phyloP scores from a whole-genome alignment of 1,139 yeast species.

The Saccharomyces hybrid region DNA sequence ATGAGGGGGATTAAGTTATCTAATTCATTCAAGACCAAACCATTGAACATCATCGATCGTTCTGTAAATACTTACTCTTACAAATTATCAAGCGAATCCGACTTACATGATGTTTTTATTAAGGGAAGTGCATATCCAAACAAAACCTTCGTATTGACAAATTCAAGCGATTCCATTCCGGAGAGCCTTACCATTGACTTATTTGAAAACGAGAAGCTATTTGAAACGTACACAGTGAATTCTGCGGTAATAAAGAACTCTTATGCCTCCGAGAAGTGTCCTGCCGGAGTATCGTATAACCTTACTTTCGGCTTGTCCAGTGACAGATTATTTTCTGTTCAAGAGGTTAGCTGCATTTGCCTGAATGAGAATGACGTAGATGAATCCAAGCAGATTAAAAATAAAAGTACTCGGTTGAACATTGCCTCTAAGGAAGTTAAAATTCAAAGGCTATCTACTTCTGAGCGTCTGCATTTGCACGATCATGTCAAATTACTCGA shows the following conservation, averaged over 20 bases:
- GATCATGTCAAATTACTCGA: slow-evolving; percentile 12
- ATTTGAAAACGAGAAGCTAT: slow-evolving; percentile 46
- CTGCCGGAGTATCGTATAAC: slow-evolving; percentile 38
- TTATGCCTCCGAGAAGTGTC: slow-evolving; percentile 39
- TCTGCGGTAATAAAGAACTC: slow-evolving; percentile 26
- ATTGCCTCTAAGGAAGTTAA: neutral
- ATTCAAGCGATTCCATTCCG: slow-evolving; percentile 16
- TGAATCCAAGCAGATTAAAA: slow-evolving; percentile 1
- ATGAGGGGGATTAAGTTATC: slow-evolving; percentile 65
- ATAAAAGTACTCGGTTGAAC: neutral
- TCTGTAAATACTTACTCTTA: slow-evolving; percentile 40
- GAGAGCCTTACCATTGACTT: slow-evolving; percentile 40
- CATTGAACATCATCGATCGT: slow-evolving; percentile 53
- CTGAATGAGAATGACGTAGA: slow-evolving; percentile 9
- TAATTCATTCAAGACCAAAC: slow-evolving; percentile 52
- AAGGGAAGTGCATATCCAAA: slow-evolving; percentile 35
- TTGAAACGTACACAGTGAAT: slow-evolving; percentile 36
- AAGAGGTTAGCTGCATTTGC: slow-evolving; percentile 40
- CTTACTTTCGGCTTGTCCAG: slow-evolving; percentile 44
- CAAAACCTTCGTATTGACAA: slow-evolving; percentile 8
- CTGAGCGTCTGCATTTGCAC: neutral
- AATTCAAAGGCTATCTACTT: neutral
- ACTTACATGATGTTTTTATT: slow-evolving; percentile 34
- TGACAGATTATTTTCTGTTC: slow-evolving; percentile 45
- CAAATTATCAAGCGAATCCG: slow-evolving; percentile 32